Conservation (phyloP, 495 filamentous ascomycete species). For the Daldinia loculata region DNA sequence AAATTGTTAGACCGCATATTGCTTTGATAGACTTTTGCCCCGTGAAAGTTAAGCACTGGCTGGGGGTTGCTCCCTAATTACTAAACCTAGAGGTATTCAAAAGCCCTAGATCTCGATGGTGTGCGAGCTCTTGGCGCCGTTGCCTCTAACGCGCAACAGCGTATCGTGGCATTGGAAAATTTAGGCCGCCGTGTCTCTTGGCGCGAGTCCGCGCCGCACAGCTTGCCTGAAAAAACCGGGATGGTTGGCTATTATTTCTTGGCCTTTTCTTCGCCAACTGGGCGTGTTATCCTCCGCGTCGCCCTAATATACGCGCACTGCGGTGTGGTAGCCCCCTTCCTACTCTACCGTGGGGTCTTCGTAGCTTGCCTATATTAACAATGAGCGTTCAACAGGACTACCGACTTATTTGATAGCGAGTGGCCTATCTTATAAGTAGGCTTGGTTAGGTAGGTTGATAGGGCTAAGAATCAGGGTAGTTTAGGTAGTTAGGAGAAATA, state of each 20-base stretch:
- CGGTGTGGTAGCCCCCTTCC: not conserved
- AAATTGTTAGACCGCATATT: not conserved
- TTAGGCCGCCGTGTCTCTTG: conserved; percentile 26
- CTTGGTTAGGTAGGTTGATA: not conserved
- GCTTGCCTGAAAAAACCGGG: conserved; percentile 1
- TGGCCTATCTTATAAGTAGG: not conserved
- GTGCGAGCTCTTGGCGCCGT: conserved; percentile 20
- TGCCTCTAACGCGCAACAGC: conserved; percentile 10
- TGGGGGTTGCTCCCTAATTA: no score
- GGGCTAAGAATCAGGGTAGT: not conserved
- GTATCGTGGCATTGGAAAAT: conserved; percentile 27
- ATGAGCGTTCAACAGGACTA: not conserved
- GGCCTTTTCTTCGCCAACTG: conserved; percentile 36
- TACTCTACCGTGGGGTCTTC: not conserved
- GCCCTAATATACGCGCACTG: not conserved
- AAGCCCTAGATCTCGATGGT: conserved; percentile 6
- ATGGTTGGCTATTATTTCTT: conserved; percentile 7
- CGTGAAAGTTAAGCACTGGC: not conserved
- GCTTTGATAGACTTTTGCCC: not conserved
- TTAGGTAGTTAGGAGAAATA: conserved; percentile 4
- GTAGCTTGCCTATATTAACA: not conserved
- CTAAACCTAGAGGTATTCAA: not conserved
- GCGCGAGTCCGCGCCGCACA: conserved; percentile 21
- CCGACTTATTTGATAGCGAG: not conserved
- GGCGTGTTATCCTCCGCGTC: conserved; percentile 18